Conservation (phyloP, 257 asterid species). For the Fraxinus pennsylvanica region DNA sequence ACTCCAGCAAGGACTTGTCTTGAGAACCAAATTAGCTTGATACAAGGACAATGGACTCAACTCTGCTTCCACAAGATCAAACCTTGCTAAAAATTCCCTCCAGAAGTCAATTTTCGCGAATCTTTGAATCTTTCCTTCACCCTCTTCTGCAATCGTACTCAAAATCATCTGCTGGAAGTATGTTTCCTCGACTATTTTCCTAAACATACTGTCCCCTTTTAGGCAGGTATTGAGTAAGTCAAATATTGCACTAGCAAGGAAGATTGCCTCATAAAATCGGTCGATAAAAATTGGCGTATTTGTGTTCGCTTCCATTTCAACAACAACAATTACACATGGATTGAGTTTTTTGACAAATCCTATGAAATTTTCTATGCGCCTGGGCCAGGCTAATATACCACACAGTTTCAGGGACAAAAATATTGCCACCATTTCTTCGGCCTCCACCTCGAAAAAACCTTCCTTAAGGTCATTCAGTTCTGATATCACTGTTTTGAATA, state of each 20-base stretch:
- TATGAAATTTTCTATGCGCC: constrained; percentile 22
- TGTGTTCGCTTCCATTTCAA: constrained; percentile 35
- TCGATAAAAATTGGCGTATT: constrained; percentile 25
- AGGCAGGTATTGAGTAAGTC: constrained; percentile 38
- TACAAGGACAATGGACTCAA: constrained; percentile 38
- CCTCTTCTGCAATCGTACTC: constrained; percentile 22
- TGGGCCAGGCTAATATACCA: constrained; percentile 28
- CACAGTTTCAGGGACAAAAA: constrained; percentile 25
- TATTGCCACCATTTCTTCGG: constrained; percentile 36
- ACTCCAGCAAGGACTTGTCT: constrained; percentile 32
- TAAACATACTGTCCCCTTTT: constrained; percentile 18
- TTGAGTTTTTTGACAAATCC: constrained; percentile 27
- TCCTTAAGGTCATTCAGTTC: constrained; percentile 32
- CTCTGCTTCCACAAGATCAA: constrained; percentile 37
- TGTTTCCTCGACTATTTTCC: constrained; percentile 33
- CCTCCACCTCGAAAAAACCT: constrained; percentile 34
- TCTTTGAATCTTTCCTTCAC: constrained; percentile 29
- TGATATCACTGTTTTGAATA: constrained; percentile 16
- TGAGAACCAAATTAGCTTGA: constrained; percentile 40
- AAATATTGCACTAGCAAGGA: constrained; percentile 26
- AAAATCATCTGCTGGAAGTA: constrained; percentile 17
- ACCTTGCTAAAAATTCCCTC: constrained; percentile 31
- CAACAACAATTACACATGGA: constrained; percentile 36
- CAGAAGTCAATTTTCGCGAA: constrained; percentile 32
- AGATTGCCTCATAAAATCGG: constrained; percentile 32